phyloP scores from a whole-genome alignment of 2,329 filamentous ascomycete genomes.

The Verticillium albo-atrum region DNA sequence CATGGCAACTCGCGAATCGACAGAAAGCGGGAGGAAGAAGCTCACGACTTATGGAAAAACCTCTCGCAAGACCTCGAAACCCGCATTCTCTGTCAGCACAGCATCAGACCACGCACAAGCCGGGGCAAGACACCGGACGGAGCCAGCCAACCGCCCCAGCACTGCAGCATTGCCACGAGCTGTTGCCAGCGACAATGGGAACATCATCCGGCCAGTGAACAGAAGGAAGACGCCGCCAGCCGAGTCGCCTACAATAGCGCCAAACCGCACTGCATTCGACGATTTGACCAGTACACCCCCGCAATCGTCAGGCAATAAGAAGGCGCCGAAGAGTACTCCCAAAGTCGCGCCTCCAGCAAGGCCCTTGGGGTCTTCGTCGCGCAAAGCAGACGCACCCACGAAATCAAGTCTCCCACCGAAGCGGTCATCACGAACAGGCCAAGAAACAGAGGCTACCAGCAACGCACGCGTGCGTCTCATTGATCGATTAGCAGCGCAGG shows the following conservation, averaged over 20 bases:
- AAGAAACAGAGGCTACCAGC: not conserved
- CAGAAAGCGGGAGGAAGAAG: constrained; percentile 7
- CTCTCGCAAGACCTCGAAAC: constrained; percentile 7
- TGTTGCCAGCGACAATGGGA: not conserved
- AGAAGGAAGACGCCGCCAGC: not conserved
- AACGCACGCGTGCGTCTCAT: constrained; percentile 9
- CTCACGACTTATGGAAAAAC: constrained; percentile 13
- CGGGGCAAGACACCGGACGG: not conserved
- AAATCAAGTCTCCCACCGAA: not conserved
- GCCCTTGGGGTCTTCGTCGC: not conserved
- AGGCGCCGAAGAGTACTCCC: not conserved
- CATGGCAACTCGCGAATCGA: constrained; percentile 10
- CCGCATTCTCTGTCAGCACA: not conserved
- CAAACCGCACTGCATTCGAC: not conserved
- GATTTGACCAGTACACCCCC: not conserved
- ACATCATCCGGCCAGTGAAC: not conserved
- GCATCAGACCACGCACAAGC: not conserved
- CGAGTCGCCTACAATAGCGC: not conserved
- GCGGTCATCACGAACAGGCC: not conserved
- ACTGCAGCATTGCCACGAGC: not conserved
- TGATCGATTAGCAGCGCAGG: constrained; percentile 12
- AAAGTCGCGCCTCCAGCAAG: not conserved
- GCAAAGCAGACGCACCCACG: not conserved
- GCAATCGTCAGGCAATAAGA: not conserved
- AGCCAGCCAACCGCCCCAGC: not conserved